phyloP scores from a whole-genome alignment of 2,329 filamentous ascomycete species.

The Microsporum audouinii region DNA sequence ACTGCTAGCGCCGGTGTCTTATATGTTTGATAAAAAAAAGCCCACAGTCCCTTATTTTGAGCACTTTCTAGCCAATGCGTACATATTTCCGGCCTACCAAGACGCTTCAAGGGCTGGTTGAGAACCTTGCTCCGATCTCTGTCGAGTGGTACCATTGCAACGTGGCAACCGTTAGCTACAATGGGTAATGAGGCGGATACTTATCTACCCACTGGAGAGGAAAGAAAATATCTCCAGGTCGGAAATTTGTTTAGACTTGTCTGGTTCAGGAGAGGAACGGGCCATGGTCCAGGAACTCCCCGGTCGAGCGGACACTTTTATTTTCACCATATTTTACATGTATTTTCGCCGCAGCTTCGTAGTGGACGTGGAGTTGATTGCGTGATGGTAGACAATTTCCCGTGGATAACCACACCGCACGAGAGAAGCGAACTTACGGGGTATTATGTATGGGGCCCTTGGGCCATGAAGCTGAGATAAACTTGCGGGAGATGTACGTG shows the following conservation, averaged over 20 bases:
- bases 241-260: not conserved
- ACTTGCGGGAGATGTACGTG: not conserved
- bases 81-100: too few species aligned
- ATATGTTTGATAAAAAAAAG: too few species aligned
- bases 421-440: not conserved
- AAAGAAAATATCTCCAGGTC: not conserved
- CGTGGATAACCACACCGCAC: not conserved
- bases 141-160: too few species aligned
- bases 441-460: not conserved
- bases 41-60: too few species aligned
- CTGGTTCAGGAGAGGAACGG: not conserved
- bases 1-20: too few species aligned
- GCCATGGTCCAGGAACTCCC: not conserved
- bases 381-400: not conserved
- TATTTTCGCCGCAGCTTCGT: not conserved
- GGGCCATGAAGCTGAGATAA: not conserved
- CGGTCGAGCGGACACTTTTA: not conserved
- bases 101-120: too few species aligned
- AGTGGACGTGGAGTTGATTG: not conserved
- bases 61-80: too few species aligned
- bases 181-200: not conserved
- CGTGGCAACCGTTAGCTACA: too few species aligned
- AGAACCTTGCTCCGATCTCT: too few species aligned
- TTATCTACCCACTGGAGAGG: not conserved
- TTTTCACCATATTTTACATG: not conserved